phyloP scores from a whole-genome alignment of 2,329 filamentous ascomycete species.

The Colletotrichum cereale region DNA sequence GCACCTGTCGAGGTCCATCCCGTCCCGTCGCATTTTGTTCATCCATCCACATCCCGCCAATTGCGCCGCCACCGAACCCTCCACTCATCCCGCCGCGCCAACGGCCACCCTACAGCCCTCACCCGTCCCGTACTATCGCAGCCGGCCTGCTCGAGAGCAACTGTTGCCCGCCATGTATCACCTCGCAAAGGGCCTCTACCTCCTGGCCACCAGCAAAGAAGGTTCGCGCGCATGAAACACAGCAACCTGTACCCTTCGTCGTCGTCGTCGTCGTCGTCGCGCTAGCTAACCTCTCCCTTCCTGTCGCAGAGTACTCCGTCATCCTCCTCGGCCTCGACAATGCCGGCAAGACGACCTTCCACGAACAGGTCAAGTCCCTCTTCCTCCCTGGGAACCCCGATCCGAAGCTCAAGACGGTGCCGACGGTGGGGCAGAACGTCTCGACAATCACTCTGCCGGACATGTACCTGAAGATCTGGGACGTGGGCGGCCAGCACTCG shows the following conservation, averaged over 20 bases:
- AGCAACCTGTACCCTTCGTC: conserved; percentile 4
- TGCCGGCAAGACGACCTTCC: conserved; percentile 97
- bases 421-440: conserved; percentile 97
- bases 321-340: conserved; percentile 98
- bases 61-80: conserved; percentile 30
- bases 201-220: conserved; percentile 97
- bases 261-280: background rate
- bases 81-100: conserved; percentile 14
- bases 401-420: conserved; percentile 86
- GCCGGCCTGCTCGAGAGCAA: conserved; percentile 10
- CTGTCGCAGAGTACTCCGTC: conserved; percentile 86
- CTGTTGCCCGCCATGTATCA: conserved; percentile 80
- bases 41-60: conserved; percentile 31
- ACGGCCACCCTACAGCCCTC: background rate
- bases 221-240: conserved; percentile 62
- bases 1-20: conserved; percentile 17
- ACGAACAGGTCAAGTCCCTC: conserved; percentile 93
- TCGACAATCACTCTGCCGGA: conserved; percentile 90
- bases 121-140: conserved; percentile 5
- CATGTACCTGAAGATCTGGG: conserved; percentile 99
- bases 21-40: conserved; percentile 14
- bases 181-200: conserved; percentile 92
- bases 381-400: conserved; percentile 74
- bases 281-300: conserved; percentile 31
- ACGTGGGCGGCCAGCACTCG: conserved; percentile 92